Evolutionary conservation across 2,329 filamentous ascomycete species (phyloP).

Genomic region (Sclerotiophoma versabilis): DNA sequence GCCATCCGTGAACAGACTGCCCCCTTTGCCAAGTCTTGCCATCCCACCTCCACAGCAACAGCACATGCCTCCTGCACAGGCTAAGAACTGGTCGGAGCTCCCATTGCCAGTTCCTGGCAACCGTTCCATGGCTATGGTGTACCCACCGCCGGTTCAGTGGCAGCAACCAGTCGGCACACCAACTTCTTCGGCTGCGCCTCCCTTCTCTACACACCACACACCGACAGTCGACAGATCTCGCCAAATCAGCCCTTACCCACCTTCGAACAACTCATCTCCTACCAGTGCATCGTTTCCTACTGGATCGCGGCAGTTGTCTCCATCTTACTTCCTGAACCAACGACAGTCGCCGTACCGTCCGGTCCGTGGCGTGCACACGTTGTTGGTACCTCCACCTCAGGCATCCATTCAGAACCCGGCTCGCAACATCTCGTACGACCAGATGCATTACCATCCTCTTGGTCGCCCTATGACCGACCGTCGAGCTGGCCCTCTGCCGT

Average conservation of each 20-base stretch:
- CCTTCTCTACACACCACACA: constrained; percentile 38
- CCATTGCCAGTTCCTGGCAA: constrained; percentile 61
- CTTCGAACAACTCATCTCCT: constrained; percentile 69
- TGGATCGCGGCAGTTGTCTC: constrained; percentile 78
- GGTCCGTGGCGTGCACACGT: constrained; percentile 84
- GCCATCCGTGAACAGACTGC: constrained; percentile 57
- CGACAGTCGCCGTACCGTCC: constrained; percentile 92
- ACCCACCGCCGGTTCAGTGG: constrained; percentile 65
- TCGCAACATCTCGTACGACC: constrained; percentile 53
- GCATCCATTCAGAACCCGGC: constrained; percentile 70
- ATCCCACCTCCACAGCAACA: constrained; percentile 59
- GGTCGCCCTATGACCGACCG: constrained; percentile 56
- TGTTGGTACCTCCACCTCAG: constrained; percentile 87
- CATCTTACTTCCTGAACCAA: constrained; percentile 85
- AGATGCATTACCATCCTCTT: constrained; percentile 61
- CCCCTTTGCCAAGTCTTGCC: constrained; percentile 76
- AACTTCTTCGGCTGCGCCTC: constrained; percentile 38
- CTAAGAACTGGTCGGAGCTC: constrained; percentile 54
- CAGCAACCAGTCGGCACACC: constrained; percentile 53
- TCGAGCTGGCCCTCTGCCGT: constrained; percentile 54
- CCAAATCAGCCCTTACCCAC: constrained; percentile 60
- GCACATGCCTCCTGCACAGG: constrained; percentile 36
- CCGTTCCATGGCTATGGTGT: constrained; percentile 80
- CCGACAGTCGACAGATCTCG: constrained; percentile 50
- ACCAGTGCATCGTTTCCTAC: constrained; percentile 70